Evolutionary conservation across 257 asterid species (phyloP), one percentile per base, ranked within the genome.

Genomic region (Nicotiana otophora): DNA sequence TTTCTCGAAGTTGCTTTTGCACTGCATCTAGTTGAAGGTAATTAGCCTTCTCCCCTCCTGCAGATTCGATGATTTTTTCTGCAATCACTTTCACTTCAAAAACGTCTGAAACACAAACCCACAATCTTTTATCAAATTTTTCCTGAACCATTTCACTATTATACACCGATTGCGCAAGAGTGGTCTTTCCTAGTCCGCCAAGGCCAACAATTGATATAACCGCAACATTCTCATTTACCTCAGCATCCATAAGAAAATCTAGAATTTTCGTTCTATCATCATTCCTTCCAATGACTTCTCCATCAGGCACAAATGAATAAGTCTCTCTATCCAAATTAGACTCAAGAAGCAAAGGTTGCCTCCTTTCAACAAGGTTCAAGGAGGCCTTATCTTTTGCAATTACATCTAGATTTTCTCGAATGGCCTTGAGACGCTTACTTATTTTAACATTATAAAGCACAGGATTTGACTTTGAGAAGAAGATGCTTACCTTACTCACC

Each of bases 161-260:
- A 33, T 70, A 70, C 15, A 14, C 58, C 6, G 14, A 51, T 26
- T 70, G 78, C n/a, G 86, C 75, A 0, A 78, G 68, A 28, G 86
- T 83, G 3, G 83, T 83, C 72, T 78, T 78, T 10, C 86, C 86
- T 5, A 66, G 69, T 8, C 83, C 83, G 0, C 83, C 86, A 77
- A 78, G 68, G 10, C 86, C 86, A 76, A 70, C 79, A 5, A 82
- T 46, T 1, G 82, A 75, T 46, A 82, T 62, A 7, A 62, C 34
- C 14, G 10, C 33, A 20, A 61, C 67, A 61, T 61, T 61, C 33
- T 61, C 67, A 8, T 10, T 26, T 20, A 61, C 67, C 31, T 61
- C 33, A 61, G 67, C 10, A 61, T 61, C 5, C 67, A 61, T 20
- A 61, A 61, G 33, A 61, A 33, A 68, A 23, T 33, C 14, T 2